Evolutionary conservation across 2,329 filamentous ascomycete genomes (phyloP).

Genomic region (Ciborinia camelliae): DNA sequence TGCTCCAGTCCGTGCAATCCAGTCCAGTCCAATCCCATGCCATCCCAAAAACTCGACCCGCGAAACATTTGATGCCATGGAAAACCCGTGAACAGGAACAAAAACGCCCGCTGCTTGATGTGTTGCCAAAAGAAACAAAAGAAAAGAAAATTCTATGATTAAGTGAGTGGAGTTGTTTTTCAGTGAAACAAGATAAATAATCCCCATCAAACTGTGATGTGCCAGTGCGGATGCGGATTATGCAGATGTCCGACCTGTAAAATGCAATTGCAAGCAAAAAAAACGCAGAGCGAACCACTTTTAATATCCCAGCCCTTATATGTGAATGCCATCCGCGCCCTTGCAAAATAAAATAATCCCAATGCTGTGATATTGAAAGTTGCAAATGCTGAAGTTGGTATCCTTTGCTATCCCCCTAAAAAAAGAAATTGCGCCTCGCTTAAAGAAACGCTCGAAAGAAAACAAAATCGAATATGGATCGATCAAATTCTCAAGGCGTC

Average conservation of each 20-base stretch:
- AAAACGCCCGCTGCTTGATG: not conserved
- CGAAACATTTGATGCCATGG: conserved; percentile 9
- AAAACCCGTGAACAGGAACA: not conserved
- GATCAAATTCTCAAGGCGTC: conserved; percentile 3
- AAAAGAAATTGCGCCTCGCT: conserved; percentile 1
- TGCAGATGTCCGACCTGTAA: not conserved
- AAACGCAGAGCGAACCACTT: conserved; percentile 38
- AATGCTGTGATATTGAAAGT: conserved; percentile 15
- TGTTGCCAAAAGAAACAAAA: not conserved
- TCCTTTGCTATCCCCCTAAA: not conserved
- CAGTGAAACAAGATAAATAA: not conserved
- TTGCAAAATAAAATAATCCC: conserved; percentile 18
- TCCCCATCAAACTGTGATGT: not conserved
- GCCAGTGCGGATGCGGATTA: not conserved
- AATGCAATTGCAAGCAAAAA: conserved; percentile 16
- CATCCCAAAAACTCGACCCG: conserved; percentile 7
- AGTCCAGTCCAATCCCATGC: conserved; percentile 2
- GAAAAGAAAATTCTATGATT: not conserved
- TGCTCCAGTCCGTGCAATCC: not conserved
- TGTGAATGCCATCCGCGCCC: conserved; percentile 27
- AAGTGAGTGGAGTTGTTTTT: conserved; percentile 8
- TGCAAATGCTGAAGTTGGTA: conserved; percentile 10
- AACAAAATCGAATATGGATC: conserved; percentile 8
- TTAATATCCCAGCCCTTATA: conserved; percentile 35
- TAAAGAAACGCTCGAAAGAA: not conserved